Evolutionary conservation across 2,329 filamentous ascomycete species (phyloP).

Genomic region (Talaromyces sp.): DNA sequence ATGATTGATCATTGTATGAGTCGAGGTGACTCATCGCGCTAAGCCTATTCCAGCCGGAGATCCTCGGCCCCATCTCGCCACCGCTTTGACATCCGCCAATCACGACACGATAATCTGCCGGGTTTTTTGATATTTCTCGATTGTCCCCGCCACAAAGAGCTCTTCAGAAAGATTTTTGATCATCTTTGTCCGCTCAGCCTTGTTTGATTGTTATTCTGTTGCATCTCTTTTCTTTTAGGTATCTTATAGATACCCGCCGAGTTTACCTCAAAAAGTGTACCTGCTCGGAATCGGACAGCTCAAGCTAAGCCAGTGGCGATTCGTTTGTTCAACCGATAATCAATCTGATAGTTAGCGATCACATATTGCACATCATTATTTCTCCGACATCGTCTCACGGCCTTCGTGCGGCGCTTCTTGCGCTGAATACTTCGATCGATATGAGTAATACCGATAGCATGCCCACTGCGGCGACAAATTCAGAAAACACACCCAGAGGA

Average conservation of each 20-base stretch:
- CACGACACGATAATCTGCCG: neutral
- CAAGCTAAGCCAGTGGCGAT: neutral
- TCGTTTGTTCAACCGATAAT: neutral
- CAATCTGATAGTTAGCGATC: neutral
- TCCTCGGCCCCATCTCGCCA: neutral
- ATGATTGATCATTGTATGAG: constrained; percentile 3
- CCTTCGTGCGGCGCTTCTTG: neutral
- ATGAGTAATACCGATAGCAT: constrained; percentile 4
- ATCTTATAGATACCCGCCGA: neutral
- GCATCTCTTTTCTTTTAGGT: neutral
- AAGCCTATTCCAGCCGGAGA: neutral
- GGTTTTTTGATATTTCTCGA: neutral
- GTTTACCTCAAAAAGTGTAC: neutral
- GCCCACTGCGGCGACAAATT: neutral
- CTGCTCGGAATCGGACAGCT: neutral
- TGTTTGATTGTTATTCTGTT: neutral
- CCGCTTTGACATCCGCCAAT: constrained; percentile 3
- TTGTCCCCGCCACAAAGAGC: neutral
- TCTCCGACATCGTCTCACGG: neutral
- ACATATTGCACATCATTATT: neutral
- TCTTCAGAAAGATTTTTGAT: neutral
- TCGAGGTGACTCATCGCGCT: constrained; percentile 11
- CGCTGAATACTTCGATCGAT: neutral
- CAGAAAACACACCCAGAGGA: constrained; percentile 6
- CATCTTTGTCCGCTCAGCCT: neutral